Conservation (phyloP, 2,329 filamentous ascomycete species). For the Trichothecium roseum region DNA sequence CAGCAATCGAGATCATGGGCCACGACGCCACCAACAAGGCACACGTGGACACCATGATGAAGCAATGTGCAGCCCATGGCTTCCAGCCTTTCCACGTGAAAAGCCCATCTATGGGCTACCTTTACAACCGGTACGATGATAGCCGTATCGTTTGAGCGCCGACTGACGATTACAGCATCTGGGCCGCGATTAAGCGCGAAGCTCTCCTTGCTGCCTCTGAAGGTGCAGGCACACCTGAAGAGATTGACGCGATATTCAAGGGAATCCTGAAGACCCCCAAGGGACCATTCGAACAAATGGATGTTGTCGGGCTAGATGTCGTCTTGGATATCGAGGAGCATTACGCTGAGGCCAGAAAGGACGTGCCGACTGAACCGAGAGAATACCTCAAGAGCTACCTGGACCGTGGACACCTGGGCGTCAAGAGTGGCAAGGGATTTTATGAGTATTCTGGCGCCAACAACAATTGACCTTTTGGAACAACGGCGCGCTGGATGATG, state of each 20-base stretch:
- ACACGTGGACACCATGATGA: conserved; percentile 13
- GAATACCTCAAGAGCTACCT: conserved; percentile 14
- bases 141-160: neutral
- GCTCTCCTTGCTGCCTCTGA: conserved; percentile 18
- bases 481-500: no score
- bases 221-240: conserved; percentile 16
- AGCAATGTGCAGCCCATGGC: conserved; percentile 14
- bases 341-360: conserved; percentile 14
- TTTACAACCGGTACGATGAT: conserved; percentile 16
- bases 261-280: conserved; percentile 18
- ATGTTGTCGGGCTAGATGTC: conserved; percentile 19
- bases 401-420: conserved; percentile 13
- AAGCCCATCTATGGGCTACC: conserved; percentile 18
- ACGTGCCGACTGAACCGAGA: conserved; percentile 13
- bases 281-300: conserved; percentile 20
- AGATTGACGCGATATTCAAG: conserved; percentile 19
- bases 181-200: conserved; percentile 21
- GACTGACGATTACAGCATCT: conserved; percentile 12
- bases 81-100: conserved; percentile 20
- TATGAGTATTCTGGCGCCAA: conserved; percentile 11
- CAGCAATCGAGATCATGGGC: conserved; percentile 19
- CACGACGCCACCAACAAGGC: conserved; percentile 13
- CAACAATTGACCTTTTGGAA: no score
- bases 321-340: conserved; percentile 20
- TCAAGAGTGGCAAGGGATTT: conserved; percentile 18